A percentile compares a stretch with the other conserved stretches of the same genome.
phyloP scores from a whole-genome alignment of 1,284 basidiomycete genomes.

The Entoloma clypeatum region DNA sequence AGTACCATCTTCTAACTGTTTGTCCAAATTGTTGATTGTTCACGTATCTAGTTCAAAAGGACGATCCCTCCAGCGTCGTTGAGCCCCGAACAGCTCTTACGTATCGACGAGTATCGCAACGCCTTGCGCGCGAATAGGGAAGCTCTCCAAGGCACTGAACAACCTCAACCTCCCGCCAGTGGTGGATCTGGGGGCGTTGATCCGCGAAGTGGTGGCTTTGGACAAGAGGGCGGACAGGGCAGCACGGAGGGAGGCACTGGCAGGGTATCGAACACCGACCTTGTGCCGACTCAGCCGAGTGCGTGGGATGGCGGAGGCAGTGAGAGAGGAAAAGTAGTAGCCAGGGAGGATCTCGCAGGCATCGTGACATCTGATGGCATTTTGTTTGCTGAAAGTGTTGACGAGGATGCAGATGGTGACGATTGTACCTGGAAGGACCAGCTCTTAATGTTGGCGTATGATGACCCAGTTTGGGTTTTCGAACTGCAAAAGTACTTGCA shows the following conservation, averaged over 20 bases:
- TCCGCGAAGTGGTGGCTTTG: conserved; percentile 2
- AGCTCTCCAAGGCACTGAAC: background rate
- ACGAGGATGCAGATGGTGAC: conserved; percentile 9
- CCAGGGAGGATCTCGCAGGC: conserved; percentile 1
- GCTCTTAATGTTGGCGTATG: conserved; percentile 8
- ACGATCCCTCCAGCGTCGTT: conserved; percentile 4
- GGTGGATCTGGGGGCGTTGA: conserved; percentile 6
- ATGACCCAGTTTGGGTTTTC: conserved; percentile 1
- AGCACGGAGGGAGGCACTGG: background rate
- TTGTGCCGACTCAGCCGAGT: background rate
- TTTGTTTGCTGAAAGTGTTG: conserved; percentile 7
- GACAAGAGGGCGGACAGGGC: conserved; percentile 4
- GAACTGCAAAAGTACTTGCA: conserved; percentile 5
- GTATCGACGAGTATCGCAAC: conserved; percentile 1
- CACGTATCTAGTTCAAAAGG: conserved; percentile 7
- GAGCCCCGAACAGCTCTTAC: background rate
- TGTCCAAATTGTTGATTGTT: conserved; percentile 2
- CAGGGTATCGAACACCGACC: background rate
- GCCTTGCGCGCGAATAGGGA: conserved; percentile 1
- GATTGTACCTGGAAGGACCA: conserved; percentile 6
- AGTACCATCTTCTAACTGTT: conserved; percentile 3
- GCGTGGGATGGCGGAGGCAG: background rate
- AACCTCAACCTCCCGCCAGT: conserved; percentile 1
- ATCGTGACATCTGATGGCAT: conserved; percentile 2
- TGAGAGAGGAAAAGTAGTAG: conserved; percentile 3